These are phyloP conservation scores for Solanum corneliomulleri DNA, from an alignment of 257 asterid genomes.

Conservation along the genomic window DNA sequence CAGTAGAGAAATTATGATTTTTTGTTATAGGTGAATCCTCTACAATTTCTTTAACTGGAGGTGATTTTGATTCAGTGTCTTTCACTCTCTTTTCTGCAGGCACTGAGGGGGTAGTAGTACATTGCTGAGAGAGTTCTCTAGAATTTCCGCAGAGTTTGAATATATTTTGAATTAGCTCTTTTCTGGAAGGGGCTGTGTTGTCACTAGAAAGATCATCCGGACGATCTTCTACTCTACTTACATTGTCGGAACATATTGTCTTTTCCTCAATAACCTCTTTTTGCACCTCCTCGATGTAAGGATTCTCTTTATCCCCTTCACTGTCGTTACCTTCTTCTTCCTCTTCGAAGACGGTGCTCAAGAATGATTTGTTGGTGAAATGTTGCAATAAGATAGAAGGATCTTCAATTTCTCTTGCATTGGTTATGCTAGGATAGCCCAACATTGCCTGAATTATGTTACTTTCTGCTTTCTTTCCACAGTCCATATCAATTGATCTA, in stretches of 20 bases:
- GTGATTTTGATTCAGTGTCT: not conserved
- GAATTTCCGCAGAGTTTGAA: slow-evolving; percentile 60
- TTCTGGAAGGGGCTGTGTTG: slow-evolving; percentile 24
- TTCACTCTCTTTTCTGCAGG: slow-evolving; percentile 4
- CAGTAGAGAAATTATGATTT: not conserved
- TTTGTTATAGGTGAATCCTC: slow-evolving; percentile 7
- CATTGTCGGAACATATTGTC: slow-evolving; percentile 5
- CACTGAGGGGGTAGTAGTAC: slow-evolving; percentile 1
- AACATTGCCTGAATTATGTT: slow-evolving; percentile 8
- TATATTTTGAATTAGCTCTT: slow-evolving; percentile 49
- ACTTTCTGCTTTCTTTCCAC: slow-evolving; percentile 17
- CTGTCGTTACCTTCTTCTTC: slow-evolving; percentile 62
- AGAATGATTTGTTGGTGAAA: slow-evolving; percentile 27
- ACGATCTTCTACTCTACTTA: not conserved
- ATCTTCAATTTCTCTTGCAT: slow-evolving; percentile 23
- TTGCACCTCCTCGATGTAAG: slow-evolving; percentile 53
- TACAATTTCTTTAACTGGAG: not conserved
- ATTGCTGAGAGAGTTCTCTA: slow-evolving; percentile 33
- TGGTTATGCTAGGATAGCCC: slow-evolving; percentile 10
- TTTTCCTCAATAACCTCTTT: slow-evolving; percentile 82
- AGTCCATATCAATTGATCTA: slow-evolving; percentile 61
- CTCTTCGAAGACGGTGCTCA: slow-evolving; percentile 75
- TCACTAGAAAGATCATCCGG: slow-evolving; percentile 15
- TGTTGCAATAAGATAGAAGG: slow-evolving; percentile 5
- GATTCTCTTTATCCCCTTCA: slow-evolving; percentile 32